Percentiles rank a stretch among this genome's conserved stretches.
Conservation (phyloP, 495 filamentous ascomycete genomes). For the Annulohypoxylon moriforme region DNA sequence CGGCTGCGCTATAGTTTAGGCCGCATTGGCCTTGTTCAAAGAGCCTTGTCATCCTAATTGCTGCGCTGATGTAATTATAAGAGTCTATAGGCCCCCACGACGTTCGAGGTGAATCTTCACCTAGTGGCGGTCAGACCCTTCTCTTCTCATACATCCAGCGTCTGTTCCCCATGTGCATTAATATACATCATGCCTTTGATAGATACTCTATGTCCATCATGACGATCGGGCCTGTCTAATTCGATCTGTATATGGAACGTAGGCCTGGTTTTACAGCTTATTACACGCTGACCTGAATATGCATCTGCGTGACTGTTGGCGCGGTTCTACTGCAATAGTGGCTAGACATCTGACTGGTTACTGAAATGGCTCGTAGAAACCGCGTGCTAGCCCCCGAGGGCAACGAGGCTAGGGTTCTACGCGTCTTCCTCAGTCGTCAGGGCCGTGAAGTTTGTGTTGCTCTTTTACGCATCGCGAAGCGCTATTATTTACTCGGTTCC, state of each 20-base stretch:
- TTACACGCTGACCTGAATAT: background rate
- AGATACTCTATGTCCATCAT: background rate
- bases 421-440: background rate
- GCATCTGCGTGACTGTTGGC: background rate
- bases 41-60: background rate
- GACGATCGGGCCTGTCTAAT: background rate
- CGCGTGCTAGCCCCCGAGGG: background rate
- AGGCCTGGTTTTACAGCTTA: background rate
- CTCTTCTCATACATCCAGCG: background rate
- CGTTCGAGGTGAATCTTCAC: background rate
- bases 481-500: conserved; percentile 9
- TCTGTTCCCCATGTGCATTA: background rate
- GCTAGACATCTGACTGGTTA: background rate
- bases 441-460: background rate
- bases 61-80: conserved; percentile 15
- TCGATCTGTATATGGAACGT: background rate
- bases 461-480: background rate
- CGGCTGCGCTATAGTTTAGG: background rate
- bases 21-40: background rate
- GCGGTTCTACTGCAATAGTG: background rate
- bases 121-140: background rate
- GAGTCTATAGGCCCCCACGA: conserved; percentile 3
- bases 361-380: background rate
- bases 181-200: background rate
- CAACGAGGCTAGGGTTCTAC: background rate